These are phyloP conservation scores for Bertia moriformis DNA, from an alignment of 2,329 filamentous ascomycete species.

Conservation along the genomic window DNA sequence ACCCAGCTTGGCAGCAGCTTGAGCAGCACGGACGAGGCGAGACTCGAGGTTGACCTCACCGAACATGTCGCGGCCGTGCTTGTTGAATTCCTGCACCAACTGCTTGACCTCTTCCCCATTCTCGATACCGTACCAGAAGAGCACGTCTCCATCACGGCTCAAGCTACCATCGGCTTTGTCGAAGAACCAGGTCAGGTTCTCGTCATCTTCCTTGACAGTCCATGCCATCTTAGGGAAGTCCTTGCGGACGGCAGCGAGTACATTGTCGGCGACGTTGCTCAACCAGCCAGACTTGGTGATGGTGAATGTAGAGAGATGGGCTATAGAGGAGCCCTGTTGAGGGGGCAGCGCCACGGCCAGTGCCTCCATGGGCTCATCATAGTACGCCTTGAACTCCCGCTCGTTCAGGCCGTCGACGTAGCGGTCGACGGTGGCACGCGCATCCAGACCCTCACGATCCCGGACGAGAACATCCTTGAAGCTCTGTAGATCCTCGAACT, in stretches of 20 bases:
- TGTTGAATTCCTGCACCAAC: conserved; percentile 72
- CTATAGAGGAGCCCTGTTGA: conserved; percentile 47
- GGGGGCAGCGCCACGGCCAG: conserved; percentile 77
- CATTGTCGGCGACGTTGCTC: conserved; percentile 86
- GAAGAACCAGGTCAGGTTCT: conserved; percentile 96
- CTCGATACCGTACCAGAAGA: conserved; percentile 92
- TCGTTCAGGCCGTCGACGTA: conserved; percentile 68
- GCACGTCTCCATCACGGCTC: conserved; percentile 69
- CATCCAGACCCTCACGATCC: conserved; percentile 69
- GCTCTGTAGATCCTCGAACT: conserved; percentile 63
- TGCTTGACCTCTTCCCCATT: conserved; percentile 67
- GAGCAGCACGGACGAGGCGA: conserved; percentile 66
- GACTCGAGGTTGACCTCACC: conserved; percentile 79
- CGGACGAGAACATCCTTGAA: conserved; percentile 72
- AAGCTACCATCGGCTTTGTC: conserved; percentile 91
- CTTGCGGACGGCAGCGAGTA: conserved; percentile 85
- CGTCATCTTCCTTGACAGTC: conserved; percentile 92
- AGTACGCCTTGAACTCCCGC: conserved; percentile 81
- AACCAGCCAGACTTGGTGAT: conserved; percentile 93
- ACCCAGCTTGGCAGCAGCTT: conserved; percentile 41
- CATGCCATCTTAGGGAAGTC: conserved; percentile 82
- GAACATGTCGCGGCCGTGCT: conserved; percentile 73
- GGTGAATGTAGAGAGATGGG: conserved; percentile 77
- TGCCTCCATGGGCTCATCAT: conserved; percentile 85
- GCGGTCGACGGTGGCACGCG: conserved; percentile 69